Evolutionary conservation across 2,329 filamentous ascomycete genomes (phyloP), one percentile per base, ranked within the genome.

Genomic region (Claviceps pusilla): DNA sequence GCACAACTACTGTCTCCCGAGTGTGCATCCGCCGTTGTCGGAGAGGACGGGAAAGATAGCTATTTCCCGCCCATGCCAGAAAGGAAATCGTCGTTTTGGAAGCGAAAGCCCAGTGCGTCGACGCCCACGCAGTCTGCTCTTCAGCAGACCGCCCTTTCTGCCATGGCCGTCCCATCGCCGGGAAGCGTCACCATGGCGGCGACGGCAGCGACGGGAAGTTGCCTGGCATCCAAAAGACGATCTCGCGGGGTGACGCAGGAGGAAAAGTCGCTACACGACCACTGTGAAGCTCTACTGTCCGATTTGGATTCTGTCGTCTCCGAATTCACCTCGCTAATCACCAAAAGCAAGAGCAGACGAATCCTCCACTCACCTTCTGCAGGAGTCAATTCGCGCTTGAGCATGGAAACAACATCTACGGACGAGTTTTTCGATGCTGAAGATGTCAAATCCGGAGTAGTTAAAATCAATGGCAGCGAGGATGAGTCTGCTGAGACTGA

Each of bases 401-500:
- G 89, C 63, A 80, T 94, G 53, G 90, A 95, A 58, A 95, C 89
- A 0, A 77, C 83, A 4, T 78, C 78, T 28, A 85, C 87, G 2
- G 87, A 95, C 55, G 91, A 97, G 65, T 98, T 97, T 70, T 98
- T 96, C 62, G 93, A 98, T 66, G 93, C 93, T 1, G 83, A 86
- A 63, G 78, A 79, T 60, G 73, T 70, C 29, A 72, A 72, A 16
- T 82, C 84, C 7, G 83, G 87, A 54, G 75, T 95, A 9, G 74
- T 95, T 58, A 83, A 83, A 50, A 91, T 96, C 52, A 69, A 74
- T 56, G 81, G 79, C 48, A 87, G 82, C 63, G 86, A 87, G 51
- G 83, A 84, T 52, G 85, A 86, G 57, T 59, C 55, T 19, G 47
- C 58, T 11, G 53, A 56, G 46, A 57, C 55, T 14, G 58, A 59